phyloP scores from a whole-genome alignment of 2,329 filamentous ascomycete species.

The Claviceps sp. region DNA sequence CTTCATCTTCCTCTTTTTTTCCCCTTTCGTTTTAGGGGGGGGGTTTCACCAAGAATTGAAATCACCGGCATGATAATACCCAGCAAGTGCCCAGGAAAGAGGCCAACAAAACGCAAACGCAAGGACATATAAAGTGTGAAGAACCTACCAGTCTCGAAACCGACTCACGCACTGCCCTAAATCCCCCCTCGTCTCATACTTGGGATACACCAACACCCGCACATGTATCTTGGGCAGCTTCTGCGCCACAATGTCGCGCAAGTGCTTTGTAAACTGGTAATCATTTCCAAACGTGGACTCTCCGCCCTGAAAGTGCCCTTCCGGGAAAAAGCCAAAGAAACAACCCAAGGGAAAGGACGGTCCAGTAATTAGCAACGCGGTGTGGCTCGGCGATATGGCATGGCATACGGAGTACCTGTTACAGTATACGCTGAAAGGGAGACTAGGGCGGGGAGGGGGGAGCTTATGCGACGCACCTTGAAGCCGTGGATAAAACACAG shows the following conservation, averaged over 20 bases:
- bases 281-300: conserved; percentile 61
- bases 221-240: conserved; percentile 58
- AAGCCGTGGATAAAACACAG: conserved; percentile 83
- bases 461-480: conserved; percentile 39
- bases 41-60: background rate
- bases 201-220: conserved; percentile 58
- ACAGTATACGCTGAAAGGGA: too few relatives aligned
- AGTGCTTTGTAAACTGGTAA: conserved; percentile 56
- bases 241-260: conserved; percentile 49
- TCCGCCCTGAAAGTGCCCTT: conserved; percentile 39
- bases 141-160: conserved; percentile 59
- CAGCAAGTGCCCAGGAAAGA: too few relatives aligned
- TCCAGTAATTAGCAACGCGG: too few relatives aligned
- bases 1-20: rapidly evolving
- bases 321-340: too few relatives aligned
- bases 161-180: conserved; percentile 54
- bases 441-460: background rate
- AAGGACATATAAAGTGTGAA: background rate
- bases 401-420: too few relatives aligned
- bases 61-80: background rate
- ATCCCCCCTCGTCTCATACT: conserved; percentile 71
- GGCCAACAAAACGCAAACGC: too few relatives aligned
- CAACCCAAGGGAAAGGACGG: too few relatives aligned
- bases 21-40: background rate
- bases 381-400: too few relatives aligned